A percentile compares a stretch with the other conserved stretches of the same genome.
phyloP scores from a whole-genome alignment of 352 stramenopile species.

The Phytophthora chlamydospora region DNA sequence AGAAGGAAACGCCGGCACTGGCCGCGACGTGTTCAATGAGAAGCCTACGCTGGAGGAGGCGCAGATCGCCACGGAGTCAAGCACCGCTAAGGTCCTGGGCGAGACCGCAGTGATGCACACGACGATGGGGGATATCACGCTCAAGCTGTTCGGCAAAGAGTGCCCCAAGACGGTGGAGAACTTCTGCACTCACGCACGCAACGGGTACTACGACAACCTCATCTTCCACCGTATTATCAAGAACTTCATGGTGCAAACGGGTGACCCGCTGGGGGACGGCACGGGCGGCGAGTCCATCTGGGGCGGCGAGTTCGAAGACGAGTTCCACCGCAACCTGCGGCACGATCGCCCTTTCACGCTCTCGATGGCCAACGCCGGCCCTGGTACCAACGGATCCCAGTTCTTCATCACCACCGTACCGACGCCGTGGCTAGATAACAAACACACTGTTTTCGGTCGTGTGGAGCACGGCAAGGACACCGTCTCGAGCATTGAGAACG shows the following conservation, averaged over 20 bases:
- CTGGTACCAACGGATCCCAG: constrained; percentile 86
- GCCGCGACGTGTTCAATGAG: constrained; percentile 98
- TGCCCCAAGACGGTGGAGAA: constrained; percentile 97
- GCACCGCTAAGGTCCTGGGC: constrained; percentile 56
- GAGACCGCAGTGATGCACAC: constrained; percentile 95
- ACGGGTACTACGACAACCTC: constrained; percentile 99
- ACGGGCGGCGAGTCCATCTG: constrained; percentile 99
- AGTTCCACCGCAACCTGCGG: constrained; percentile 95
- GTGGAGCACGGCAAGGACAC: constrained; percentile 96
- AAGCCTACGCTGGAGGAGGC: constrained; percentile 95
- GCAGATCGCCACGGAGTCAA: constrained; percentile 86
- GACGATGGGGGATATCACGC: constrained; percentile 98
- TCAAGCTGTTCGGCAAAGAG: constrained; percentile 97
- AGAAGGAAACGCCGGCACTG: constrained; percentile 42
- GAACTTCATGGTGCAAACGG: constrained; percentile 98
- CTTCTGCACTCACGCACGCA: constrained; percentile 96
- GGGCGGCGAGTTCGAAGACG: constrained; percentile 99
- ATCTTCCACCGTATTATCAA: constrained; percentile 99
- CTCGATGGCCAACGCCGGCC: constrained; percentile 97
- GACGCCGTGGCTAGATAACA: constrained; percentile 98
- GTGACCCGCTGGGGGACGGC: constrained; percentile 96
- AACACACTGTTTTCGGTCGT: constrained; percentile 94
- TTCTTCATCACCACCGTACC: constrained; percentile 99
- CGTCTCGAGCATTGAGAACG: constrained; percentile 95
- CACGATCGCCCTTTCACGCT: constrained; percentile 99